phyloP scores from a whole-genome alignment of 768 basidiomycete genomes.

The Tricholoma sp. region DNA sequence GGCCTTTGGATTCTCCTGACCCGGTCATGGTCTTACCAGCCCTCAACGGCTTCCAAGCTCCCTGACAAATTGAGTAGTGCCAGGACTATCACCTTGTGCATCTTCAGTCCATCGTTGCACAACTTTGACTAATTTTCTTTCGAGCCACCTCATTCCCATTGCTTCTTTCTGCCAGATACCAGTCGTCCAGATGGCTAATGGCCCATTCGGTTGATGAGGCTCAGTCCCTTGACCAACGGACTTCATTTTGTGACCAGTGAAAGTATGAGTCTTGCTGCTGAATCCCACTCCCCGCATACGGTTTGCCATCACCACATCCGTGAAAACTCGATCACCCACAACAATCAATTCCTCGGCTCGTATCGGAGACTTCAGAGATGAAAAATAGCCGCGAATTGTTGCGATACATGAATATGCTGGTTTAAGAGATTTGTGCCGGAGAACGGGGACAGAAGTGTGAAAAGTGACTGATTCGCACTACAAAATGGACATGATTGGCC shows the following conservation, averaged over 20 bases:
- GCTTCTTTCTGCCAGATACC: constrained; percentile 66
- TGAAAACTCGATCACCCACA: constrained; percentile 90
- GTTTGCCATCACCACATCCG: constrained; percentile 84
- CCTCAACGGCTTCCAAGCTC: constrained; percentile 7
- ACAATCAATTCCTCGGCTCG: constrained; percentile 64
- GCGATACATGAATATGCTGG: constrained; percentile 74
- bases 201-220: constrained; percentile 29
- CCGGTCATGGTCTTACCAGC: constrained; percentile 2
- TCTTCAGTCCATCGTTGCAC: constrained; percentile 38
- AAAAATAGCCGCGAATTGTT: constrained; percentile 73
- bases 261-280: constrained; percentile 12
- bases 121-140: constrained; percentile 43
- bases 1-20: constrained; percentile 1
- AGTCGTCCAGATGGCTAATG: constrained; percentile 66
- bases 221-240: constrained; percentile 24
- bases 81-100: constrained; percentile 16
- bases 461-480: constrained; percentile 86
- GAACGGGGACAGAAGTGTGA: constrained; percentile 75
- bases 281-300: constrained; percentile 42
- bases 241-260: constrained; percentile 22
- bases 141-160: constrained; percentile 56
- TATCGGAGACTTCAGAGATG: constrained; percentile 49
- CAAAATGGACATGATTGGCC: neutral
- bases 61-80: constrained; percentile 27
- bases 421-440: constrained; percentile 72